Evolutionary conservation across 306 rosid species (phyloP).

Genomic region (Vicia faba): DNA sequence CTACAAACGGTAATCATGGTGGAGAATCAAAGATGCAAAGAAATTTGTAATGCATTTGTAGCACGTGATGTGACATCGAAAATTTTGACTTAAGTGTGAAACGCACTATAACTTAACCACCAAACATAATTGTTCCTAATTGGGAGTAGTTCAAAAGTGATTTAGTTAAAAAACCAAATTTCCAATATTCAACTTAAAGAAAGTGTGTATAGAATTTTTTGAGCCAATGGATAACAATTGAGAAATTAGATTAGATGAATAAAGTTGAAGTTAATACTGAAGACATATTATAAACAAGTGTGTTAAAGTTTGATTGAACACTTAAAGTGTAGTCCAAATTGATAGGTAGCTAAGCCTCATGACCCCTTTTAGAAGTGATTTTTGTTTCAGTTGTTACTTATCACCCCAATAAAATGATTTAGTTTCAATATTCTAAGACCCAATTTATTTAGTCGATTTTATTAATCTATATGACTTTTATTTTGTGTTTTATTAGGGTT

Average conservation of each 20-base stretch:
- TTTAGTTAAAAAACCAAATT: conserved; percentile 3
- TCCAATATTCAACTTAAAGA: background rate
- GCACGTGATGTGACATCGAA: conserved; percentile 22
- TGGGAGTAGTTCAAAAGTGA: conserved; percentile 21
- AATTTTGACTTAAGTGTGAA: conserved; percentile 40
- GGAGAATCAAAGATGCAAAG: background rate
- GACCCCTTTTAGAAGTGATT: background rate
- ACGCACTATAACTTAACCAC: conserved; percentile 3
- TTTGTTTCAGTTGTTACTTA: too few relatives aligned
- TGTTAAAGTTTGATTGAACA: conserved; percentile 7
- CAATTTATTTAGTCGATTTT: too few relatives aligned
- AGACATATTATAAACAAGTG: background rate
- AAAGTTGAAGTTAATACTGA: background rate
- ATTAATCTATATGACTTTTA: too few relatives aligned
- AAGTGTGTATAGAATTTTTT: background rate
- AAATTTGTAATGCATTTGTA: background rate
- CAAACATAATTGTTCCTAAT: background rate
- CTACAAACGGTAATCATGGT: conserved; percentile 59
- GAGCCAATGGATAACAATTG: background rate
- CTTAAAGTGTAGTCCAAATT: background rate
- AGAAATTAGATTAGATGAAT: background rate
- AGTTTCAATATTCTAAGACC: too few relatives aligned
- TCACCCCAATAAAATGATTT: too few relatives aligned
- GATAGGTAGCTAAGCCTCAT: background rate
- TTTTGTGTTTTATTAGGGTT: too few relatives aligned